Evolutionary conservation across 2,329 filamentous ascomycete genomes (phyloP).

Genomic region (Rutstroemia sp.): DNA sequence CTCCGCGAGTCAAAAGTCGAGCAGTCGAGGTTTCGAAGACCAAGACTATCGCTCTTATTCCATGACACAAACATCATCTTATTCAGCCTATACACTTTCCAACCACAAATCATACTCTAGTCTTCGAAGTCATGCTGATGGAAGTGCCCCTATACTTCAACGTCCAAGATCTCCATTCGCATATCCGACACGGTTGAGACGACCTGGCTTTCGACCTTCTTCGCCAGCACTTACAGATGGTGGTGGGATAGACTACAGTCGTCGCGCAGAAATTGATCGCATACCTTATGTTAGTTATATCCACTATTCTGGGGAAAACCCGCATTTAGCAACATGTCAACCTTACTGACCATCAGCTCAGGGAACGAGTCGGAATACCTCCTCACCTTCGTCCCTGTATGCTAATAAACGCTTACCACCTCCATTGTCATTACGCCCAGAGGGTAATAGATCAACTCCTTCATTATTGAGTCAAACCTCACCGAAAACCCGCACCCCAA

Average conservation of each 20-base stretch:
- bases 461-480: conserved; percentile 23
- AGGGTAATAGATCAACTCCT: conserved; percentile 26
- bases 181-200: conserved; percentile 49
- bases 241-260: conserved; percentile 27
- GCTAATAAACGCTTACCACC: conserved; percentile 23
- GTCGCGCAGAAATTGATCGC: conserved; percentile 28
- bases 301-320: background rate
- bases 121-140: conserved; percentile 40
- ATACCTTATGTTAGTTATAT: conserved; percentile 21
- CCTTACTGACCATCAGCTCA: conserved; percentile 7
- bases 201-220: conserved; percentile 37
- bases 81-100: conserved; percentile 32
- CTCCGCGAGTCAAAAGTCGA: conserved; percentile 41
- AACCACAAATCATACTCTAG: conserved; percentile 42
- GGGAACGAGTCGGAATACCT: conserved; percentile 20
- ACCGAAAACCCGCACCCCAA: conserved; percentile 22
- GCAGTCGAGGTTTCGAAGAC: conserved; percentile 35
- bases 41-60: conserved; percentile 44
- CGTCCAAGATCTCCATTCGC: conserved; percentile 52
- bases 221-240: conserved; percentile 29
- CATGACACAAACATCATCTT: conserved; percentile 40
- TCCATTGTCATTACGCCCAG: conserved; percentile 19
- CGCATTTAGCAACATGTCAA: background rate
- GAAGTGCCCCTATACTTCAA: conserved; percentile 32
- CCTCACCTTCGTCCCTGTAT: conserved; percentile 27